These are phyloP conservation scores for Glycine tomentella DNA, from an alignment of 306 rosid genomes.

Conservation along the genomic window DNA sequence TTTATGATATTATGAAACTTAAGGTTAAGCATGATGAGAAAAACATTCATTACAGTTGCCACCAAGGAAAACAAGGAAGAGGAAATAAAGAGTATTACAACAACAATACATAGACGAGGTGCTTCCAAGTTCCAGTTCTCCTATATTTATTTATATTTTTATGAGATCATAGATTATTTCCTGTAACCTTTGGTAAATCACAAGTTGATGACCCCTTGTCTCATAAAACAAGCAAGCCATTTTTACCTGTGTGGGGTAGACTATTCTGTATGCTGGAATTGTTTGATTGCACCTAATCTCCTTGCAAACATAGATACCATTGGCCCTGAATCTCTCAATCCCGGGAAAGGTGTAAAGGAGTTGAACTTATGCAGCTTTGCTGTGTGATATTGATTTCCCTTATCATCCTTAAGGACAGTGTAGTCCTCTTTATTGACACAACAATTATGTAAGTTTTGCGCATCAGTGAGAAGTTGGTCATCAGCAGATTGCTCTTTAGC, in stretches of 20 bases:
- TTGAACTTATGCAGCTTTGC: conserved; percentile 41
- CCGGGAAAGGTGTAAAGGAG: conserved; percentile 40
- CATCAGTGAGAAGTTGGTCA: conserved; percentile 43
- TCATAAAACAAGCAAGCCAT: conserved; percentile 61
- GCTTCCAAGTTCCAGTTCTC: conserved; percentile 35
- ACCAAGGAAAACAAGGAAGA: not conserved
- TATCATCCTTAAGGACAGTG: conserved; percentile 34
- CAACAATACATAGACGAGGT: conserved; percentile 45
- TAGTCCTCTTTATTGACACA: conserved; percentile 46
- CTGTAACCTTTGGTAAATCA: conserved; percentile 55
- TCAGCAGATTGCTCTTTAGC: conserved; percentile 45
- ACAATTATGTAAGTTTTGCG: conserved; percentile 45
- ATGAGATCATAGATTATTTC: conserved; percentile 51
- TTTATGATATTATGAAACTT: conserved; percentile 18
- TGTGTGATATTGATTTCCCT: conserved; percentile 47
- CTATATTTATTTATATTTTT: conserved; percentile 44
- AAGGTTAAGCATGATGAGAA: conserved; percentile 20
- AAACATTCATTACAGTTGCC: not conserved
- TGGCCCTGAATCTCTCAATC: conserved; percentile 58
- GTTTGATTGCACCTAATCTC: conserved; percentile 75
- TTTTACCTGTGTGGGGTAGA: conserved; percentile 45
- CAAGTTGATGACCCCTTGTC: conserved; percentile 55
- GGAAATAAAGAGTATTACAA: not conserved
- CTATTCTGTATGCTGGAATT: conserved; percentile 48
- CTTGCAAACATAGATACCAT: conserved; percentile 72